These are phyloP conservation scores for Magnusiomyces suaveolens DNA, from an alignment of 1,139 yeast genomes.

Conservation along the genomic window DNA sequence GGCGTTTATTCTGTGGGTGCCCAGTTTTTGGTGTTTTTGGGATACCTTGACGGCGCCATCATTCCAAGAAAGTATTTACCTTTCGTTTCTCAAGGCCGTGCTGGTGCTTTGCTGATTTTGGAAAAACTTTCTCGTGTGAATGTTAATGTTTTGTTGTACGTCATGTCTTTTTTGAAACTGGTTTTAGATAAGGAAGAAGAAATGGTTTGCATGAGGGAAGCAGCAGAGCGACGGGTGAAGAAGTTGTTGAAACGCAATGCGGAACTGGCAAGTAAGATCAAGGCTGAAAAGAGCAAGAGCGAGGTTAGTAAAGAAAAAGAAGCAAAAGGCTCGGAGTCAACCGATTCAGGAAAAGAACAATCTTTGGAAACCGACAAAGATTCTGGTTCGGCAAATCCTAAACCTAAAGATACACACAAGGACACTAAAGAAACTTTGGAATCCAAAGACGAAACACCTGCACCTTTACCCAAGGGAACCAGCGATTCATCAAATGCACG, in stretches of 20 bases:
- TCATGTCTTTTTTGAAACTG: slow-evolving; percentile 32
- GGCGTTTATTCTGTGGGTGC: slow-evolving; percentile 30
- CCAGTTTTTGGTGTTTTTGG: slow-evolving; percentile 29
- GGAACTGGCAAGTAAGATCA: neutral
- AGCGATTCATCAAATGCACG: neutral
- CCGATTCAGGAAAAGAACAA: too few species aligned
- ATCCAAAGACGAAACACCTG: neutral
- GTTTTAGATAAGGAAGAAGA: slow-evolving; percentile 26
- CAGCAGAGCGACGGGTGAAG: neutral
- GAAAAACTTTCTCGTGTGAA: slow-evolving; percentile 35
- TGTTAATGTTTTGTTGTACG: slow-evolving; percentile 35
- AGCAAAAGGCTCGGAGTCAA: neutral
- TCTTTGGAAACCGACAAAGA: neutral
- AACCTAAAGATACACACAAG: too few species aligned
- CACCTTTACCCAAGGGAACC: neutral
- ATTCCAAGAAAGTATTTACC: slow-evolving; percentile 31
- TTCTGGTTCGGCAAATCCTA: neutral
- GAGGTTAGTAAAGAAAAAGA: neutral
- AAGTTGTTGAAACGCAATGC: neutral
- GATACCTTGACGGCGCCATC: slow-evolving; percentile 35
- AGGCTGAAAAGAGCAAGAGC: neutral
- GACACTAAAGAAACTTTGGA: neutral
- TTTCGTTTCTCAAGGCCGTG: slow-evolving; percentile 11
- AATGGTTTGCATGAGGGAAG: slow-evolving; percentile 7
- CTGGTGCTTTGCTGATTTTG: slow-evolving; percentile 20